phyloP scores from a whole-genome alignment of 495 filamentous ascomycete species.

The Aspergillus haitiensis region DNA sequence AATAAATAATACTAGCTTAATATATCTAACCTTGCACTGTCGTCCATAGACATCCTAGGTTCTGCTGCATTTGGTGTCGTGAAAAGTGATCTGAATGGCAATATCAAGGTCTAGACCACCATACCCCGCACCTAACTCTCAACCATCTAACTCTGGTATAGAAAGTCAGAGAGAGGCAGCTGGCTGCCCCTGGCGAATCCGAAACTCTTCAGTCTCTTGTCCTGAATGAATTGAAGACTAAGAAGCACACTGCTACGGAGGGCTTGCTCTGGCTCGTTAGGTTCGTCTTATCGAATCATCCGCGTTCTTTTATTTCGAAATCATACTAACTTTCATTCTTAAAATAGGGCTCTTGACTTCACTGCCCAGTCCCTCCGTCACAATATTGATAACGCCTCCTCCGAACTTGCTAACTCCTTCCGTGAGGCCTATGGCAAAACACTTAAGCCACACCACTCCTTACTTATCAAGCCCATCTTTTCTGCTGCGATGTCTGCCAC shows the following conservation, averaged over 20 bases:
- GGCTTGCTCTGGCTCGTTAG: constrained; percentile 89
- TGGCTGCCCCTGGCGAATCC: constrained; percentile 72
- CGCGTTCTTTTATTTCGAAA: neutral
- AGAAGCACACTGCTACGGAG: constrained; percentile 82
- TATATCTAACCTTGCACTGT: neutral
- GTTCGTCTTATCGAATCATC: constrained; percentile 48
- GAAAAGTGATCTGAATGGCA: constrained; percentile 86
- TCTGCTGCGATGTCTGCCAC: constrained; percentile 86
- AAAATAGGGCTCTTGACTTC: constrained; percentile 83
- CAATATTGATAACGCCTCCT: constrained; percentile 62
- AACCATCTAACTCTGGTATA: constrained; percentile 35
- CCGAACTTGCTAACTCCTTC: constrained; percentile 86
- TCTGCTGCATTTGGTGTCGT: constrained; percentile 80
- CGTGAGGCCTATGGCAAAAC: constrained; percentile 77
- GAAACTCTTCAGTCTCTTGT: constrained; percentile 80
- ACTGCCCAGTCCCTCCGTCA: constrained; percentile 78
- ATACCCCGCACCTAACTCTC: constrained; percentile 12
- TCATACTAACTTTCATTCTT: constrained; percentile 3
- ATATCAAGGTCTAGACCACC: constrained; percentile 71
- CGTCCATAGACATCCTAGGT: constrained; percentile 68
- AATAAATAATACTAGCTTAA: neutral
- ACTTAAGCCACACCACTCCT: constrained; percentile 86
- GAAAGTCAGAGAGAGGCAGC: constrained; percentile 89
- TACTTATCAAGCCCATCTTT: constrained; percentile 86
- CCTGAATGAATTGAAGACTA: constrained; percentile 79